Evolutionary conservation across 257 asterid species (phyloP).

Genomic region (Primulina tabacum): DNA sequence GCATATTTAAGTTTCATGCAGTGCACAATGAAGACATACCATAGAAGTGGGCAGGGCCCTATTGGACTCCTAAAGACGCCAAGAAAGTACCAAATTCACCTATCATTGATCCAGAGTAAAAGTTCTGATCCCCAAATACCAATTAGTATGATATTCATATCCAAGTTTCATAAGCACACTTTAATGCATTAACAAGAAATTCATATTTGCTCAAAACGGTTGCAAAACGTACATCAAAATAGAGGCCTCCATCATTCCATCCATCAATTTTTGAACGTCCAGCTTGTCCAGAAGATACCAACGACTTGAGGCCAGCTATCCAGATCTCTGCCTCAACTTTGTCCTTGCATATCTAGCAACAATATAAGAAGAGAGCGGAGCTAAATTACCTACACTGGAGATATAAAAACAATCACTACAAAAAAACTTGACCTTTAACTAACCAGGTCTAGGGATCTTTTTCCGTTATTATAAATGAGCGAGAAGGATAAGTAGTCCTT

Average conservation of each 20-base stretch:
- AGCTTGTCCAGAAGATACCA: slow-evolving; percentile 74
- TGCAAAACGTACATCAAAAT: slow-evolving; percentile 56
- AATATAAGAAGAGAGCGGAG: slow-evolving; percentile 5
- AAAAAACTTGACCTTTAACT: slow-evolving; percentile 32
- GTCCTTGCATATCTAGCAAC: slow-evolving; percentile 78
- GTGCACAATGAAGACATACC: too few relatives aligned
- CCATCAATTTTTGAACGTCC: slow-evolving; percentile 96
- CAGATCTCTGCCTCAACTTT: slow-evolving; percentile 93
- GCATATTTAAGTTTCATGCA: too few relatives aligned
- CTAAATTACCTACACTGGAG: slow-evolving; percentile 8
- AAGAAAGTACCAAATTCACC: too few relatives aligned
- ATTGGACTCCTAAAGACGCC: too few relatives aligned
- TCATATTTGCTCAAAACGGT: too few relatives aligned
- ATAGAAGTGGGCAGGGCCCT: too few relatives aligned
- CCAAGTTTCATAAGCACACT: too few relatives aligned
- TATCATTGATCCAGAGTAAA: too few relatives aligned
- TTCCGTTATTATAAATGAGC: slow-evolving; percentile 84
- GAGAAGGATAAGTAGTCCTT: slow-evolving; percentile 93
- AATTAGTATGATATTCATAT: too few relatives aligned
- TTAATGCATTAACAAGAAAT: too few relatives aligned
- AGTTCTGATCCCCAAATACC: too few relatives aligned
- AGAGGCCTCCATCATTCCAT: slow-evolving; percentile 86
- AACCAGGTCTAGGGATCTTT: slow-evolving; percentile 96
- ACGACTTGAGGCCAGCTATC: slow-evolving; percentile 82
- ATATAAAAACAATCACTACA: background rate